These are phyloP conservation scores for Sporothrix globosa DNA, from an alignment of 2,329 filamentous ascomycete genomes.

Conservation along the genomic window DNA sequence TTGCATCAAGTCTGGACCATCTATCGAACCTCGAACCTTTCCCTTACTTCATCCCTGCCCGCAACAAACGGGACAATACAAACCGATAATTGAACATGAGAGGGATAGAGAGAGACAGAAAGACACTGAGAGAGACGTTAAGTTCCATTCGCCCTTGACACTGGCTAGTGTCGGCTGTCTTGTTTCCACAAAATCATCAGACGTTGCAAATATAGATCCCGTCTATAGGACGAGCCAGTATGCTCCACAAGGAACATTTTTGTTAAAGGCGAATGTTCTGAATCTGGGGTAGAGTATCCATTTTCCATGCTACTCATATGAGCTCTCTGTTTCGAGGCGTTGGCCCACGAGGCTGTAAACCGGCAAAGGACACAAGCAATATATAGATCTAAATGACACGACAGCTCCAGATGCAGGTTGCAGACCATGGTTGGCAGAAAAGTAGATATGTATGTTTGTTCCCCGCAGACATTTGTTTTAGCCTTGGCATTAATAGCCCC, in stretches of 20 bases:
- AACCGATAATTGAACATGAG: too few relatives aligned
- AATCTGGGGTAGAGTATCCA: background rate
- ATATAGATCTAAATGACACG: background rate
- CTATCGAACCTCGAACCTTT: too few relatives aligned
- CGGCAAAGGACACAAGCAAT: background rate
- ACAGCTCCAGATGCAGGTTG: background rate
- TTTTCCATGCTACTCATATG: background rate
- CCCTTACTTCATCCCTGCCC: too few relatives aligned
- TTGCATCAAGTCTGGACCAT: background rate
- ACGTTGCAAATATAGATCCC: background rate
- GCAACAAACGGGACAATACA: too few relatives aligned
- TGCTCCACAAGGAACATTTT: background rate
- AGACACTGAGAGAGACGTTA: background rate
- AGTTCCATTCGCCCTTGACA: background rate
- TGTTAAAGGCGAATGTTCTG: background rate
- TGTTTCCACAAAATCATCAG: background rate
- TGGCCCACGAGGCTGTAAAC: background rate
- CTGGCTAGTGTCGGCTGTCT: background rate
- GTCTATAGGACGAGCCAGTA: background rate
- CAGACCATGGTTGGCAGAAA: background rate
- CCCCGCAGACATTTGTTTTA: background rate
- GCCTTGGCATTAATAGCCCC: slow-evolving; percentile 6
- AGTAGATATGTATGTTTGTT: background rate
- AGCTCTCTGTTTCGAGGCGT: background rate
- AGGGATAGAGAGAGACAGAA: too few relatives aligned